A percentile compares a stretch with the other conserved stretches of the same genome.
phyloP scores from a whole-genome alignment of 2,329 filamentous ascomycete species.

The Scedosporium minutisporum region DNA sequence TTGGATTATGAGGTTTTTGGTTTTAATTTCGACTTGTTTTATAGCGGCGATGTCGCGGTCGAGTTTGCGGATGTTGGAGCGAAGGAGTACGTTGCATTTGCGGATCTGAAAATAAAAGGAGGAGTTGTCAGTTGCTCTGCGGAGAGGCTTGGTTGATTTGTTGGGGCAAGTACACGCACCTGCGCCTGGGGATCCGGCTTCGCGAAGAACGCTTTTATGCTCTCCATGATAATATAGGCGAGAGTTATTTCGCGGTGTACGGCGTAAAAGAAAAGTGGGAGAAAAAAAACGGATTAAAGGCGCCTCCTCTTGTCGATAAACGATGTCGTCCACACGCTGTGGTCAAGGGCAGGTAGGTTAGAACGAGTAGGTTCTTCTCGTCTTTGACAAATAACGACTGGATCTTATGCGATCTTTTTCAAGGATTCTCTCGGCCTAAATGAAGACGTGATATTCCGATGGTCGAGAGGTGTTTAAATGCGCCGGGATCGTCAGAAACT shows the following conservation, averaged over 20 bases:
- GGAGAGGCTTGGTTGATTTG: background rate
- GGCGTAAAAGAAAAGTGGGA: too few species aligned
- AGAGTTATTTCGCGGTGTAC: constrained; percentile 1
- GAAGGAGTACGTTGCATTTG: constrained; percentile 89
- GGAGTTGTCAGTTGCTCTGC: background rate
- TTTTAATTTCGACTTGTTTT: constrained; percentile 72
- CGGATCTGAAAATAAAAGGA: constrained; percentile 54
- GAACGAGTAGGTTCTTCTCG: too few species aligned
- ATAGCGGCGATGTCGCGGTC: constrained; percentile 82
- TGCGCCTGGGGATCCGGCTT: constrained; percentile 90
- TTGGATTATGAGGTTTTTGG: constrained; percentile 73
- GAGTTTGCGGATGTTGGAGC: constrained; percentile 82
- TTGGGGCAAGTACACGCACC: constrained; percentile 38
- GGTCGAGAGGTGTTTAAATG: too few species aligned
- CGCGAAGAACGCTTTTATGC: constrained; percentile 75
- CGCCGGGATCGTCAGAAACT: too few species aligned
- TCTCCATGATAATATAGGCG: constrained; percentile 57
- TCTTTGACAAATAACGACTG: too few species aligned
- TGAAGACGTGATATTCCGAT: too few species aligned
- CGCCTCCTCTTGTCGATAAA: too few species aligned
- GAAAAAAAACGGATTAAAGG: too few species aligned
- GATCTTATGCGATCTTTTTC: too few species aligned
- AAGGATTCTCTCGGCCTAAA: too few species aligned
- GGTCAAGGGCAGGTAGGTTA: too few species aligned
- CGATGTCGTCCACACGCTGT: background rate